Base-by-base conservation (phyloP, 352 stramenopile species). In the Phytophthora ramorum region DNA sequence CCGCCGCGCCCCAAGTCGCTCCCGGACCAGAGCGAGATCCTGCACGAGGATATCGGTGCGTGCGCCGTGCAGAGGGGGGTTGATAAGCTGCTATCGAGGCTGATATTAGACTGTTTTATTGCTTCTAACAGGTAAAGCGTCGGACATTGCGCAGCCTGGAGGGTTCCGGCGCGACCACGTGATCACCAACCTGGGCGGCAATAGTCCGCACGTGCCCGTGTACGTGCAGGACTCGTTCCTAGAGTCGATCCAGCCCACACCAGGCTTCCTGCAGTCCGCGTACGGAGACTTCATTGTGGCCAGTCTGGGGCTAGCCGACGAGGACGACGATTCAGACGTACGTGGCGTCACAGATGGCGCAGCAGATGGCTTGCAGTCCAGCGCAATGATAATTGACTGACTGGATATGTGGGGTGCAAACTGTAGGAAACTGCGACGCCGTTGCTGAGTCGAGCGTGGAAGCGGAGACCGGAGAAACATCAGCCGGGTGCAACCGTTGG, bases 241-340 rank as follows among this genome's bases (percentile, higher is more conserved):
- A 0, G 72, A 88, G 49, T 76, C 71, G 5, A 78, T 83, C 40
- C 68, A 80, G 35, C 64, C 76, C 22, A 70, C 74, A 10, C 45
- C 44, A 16, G 66, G 76, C 44, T 63, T 82, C n/a, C 37, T 87
- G 22, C 57, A 83, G 47, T 76, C 72, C 5, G 78, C 76, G 16
- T 88, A 88, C 52, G 77, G 76, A 47, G 75, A 83, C 41, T 88
- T 88, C 51, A 81, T 88, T 34, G 55, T 83, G 19, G 76, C 79
- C 45, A 86, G 58, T 30, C 69, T 88, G n/a, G 79, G 71, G 16
- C 69, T 86, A 19, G 71, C 69, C 16, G 70, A 75, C 41, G 79
- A 85, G 14, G 76, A 81, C 26, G 76, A 76, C 44, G 75, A 76
- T 28, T 51, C 47, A 4, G 69, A 77, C 19, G 78, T 79, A 76